A percentile compares a stretch with the other conserved stretches of the same genome.
Evolutionary conservation across 441 rosid species (phyloP).

Genomic region (Manihot esculenta): DNA sequence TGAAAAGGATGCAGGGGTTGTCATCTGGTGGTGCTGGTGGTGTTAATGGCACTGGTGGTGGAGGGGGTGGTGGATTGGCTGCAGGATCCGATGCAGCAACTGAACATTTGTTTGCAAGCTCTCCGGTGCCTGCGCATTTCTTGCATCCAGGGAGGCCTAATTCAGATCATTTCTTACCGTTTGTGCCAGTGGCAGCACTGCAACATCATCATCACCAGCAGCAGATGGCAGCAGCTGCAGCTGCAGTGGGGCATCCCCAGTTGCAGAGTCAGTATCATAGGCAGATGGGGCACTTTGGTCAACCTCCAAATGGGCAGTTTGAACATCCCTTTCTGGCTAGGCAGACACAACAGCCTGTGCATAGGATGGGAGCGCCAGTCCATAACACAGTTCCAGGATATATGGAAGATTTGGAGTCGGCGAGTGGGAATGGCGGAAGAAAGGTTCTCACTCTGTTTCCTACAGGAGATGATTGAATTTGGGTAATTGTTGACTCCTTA

Average conservation of each 20-base stretch:
- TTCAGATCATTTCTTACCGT: slow-evolving; percentile 77
- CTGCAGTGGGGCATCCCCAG: slow-evolving; percentile 49
- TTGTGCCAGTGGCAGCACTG: slow-evolving; percentile 59
- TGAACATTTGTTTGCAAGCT: slow-evolving; percentile 84
- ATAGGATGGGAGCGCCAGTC: slow-evolving; percentile 54
- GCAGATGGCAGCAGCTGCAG: slow-evolving; percentile 52
- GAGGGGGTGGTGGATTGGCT: slow-evolving; percentile 35
- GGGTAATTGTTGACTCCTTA: slow-evolving; percentile 30
- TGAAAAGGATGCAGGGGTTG: slow-evolving; percentile 90
- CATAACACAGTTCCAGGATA: slow-evolving; percentile 52
- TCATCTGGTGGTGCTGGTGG: slow-evolving; percentile 55
- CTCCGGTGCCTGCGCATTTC: slow-evolving; percentile 87
- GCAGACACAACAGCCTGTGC: slow-evolving; percentile 60
- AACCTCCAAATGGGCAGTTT: slow-evolving; percentile 59
- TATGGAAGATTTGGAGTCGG: slow-evolving; percentile 66
- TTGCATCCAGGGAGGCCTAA: slow-evolving; percentile 59
- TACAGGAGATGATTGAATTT: slow-evolving; percentile 58
- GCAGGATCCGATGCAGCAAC: slow-evolving; percentile 63
- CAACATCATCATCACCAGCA: slow-evolving; percentile 75
- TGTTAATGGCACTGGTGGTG: slow-evolving; percentile 39
- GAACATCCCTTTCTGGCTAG: slow-evolving; percentile 67
- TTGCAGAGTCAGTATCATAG: slow-evolving; percentile 60
- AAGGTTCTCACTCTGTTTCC: slow-evolving; percentile 87
- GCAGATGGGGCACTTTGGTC: slow-evolving; percentile 68
- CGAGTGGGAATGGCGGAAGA: slow-evolving; percentile 59